Evolutionary conservation across 2,329 filamentous ascomycete genomes (phyloP).

Genomic region (Cephalotrichum gorgonifer): DNA sequence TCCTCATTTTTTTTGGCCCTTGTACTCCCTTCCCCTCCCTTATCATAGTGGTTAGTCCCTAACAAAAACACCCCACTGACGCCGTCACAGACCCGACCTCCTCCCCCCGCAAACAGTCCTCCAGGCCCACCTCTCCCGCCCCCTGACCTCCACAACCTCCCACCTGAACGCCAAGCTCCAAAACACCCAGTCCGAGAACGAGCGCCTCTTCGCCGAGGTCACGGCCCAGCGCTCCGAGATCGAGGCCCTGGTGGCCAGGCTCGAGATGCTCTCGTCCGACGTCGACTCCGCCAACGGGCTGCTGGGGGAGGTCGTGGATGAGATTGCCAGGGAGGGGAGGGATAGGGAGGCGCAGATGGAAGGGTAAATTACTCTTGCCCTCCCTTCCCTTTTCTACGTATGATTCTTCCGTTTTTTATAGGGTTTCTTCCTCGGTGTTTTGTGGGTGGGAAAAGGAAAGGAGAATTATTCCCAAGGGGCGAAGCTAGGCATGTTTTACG

Average conservation of each 20-base stretch:
- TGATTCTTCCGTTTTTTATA: neutral
- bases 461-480: neutral
- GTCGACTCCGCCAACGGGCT: slow-evolving; percentile 40
- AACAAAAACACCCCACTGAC: neutral
- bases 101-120: slow-evolving; percentile 42
- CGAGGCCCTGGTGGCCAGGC: slow-evolving; percentile 32
- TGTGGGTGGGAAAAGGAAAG: neutral
- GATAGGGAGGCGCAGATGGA: slow-evolving; percentile 30
- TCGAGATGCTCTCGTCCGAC: slow-evolving; percentile 44
- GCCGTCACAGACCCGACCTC: slow-evolving; percentile 39
- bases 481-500: neutral
- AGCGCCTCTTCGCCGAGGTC: slow-evolving; percentile 39
- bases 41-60: too few relatives aligned
- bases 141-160: slow-evolving; percentile 40
- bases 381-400: neutral
- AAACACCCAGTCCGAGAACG: slow-evolving; percentile 47
- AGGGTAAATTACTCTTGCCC: slow-evolving; percentile 2
- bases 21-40: neutral
- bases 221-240: slow-evolving; percentile 44
- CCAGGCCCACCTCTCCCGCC: slow-evolving; percentile 42
- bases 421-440: neutral
- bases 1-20: neutral
- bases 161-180: slow-evolving; percentile 47
- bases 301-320: slow-evolving; percentile 33
- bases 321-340: slow-evolving; percentile 39